Percentiles rank a stretch among this genome's conserved stretches.
phyloP scores from a whole-genome alignment of 176 grass and related monocot species.

The Oryza punctata region DNA sequence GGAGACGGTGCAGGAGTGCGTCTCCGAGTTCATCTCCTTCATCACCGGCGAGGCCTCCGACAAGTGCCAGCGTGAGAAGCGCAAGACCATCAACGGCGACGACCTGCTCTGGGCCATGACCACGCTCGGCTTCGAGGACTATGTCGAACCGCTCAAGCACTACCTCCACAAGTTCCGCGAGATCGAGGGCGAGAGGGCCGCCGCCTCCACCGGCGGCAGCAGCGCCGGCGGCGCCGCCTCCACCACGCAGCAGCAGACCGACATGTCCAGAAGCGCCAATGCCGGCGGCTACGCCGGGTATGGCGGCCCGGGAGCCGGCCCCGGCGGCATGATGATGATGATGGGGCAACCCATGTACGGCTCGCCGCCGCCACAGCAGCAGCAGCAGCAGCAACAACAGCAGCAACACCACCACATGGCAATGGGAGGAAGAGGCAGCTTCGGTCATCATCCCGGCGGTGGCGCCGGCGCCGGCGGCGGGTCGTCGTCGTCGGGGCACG shows the following conservation, averaged over 20 bases:
- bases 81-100: slow-evolving; percentile 99
- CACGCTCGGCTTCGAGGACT: slow-evolving; percentile 94
- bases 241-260: not conserved
- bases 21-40: slow-evolving; percentile 99
- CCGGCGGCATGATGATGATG: slow-evolving; percentile 62
- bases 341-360: slow-evolving; percentile 65
- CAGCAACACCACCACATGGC: slow-evolving; percentile 53
- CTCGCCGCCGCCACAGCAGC: not conserved
- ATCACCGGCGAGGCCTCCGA: slow-evolving; percentile 97
- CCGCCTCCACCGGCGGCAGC: slow-evolving; percentile 1
- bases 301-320: not conserved
- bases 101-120: slow-evolving; percentile 99
- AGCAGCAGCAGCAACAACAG: slow-evolving; percentile 15
- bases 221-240: not conserved
- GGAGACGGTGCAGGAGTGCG: slow-evolving; percentile 99
- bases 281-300: slow-evolving; percentile 33
- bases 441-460: slow-evolving; percentile 29
- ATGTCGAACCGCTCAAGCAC: slow-evolving; percentile 89
- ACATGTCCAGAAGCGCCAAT: slow-evolving; percentile 26
- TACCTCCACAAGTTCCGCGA: slow-evolving; percentile 97
- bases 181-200: slow-evolving; percentile 78
- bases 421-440: slow-evolving; percentile 54
- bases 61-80: slow-evolving; percentile 98
- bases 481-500: slow-evolving; percentile 41
- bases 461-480: slow-evolving; percentile 14